phyloP scores from a whole-genome alignment of 225 moss, liverwort and hornwort genomes.

The Polytrichum formosum region DNA sequence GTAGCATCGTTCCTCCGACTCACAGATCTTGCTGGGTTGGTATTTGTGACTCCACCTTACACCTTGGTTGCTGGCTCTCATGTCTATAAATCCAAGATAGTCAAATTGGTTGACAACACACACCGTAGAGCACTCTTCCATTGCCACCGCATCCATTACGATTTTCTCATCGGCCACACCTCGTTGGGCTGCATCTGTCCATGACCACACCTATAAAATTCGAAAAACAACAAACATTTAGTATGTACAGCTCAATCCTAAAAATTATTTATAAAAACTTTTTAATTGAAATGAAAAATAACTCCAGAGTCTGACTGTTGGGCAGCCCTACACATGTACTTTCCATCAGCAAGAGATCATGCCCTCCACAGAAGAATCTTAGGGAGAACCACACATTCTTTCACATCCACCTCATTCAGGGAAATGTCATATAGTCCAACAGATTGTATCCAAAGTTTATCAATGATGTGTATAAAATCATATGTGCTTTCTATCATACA shows the following conservation, averaged over 20 bases:
- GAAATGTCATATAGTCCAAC: too few relatives aligned
- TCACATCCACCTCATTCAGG: too few relatives aligned
- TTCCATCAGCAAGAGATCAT: too few relatives aligned
- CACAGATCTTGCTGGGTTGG: constrained; percentile 52
- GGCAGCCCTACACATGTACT: too few relatives aligned
- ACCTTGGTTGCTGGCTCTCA: constrained; percentile 46
- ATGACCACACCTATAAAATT: constrained; percentile 54
- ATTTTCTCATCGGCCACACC: constrained; percentile 52
- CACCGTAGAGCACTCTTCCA: constrained; percentile 68
- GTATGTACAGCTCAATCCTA: neutral
- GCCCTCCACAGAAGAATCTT: too few relatives aligned
- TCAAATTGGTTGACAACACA: constrained; percentile 71
- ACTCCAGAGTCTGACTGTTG: neutral
- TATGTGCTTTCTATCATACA: too few relatives aligned
- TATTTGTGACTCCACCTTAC: constrained; percentile 60
- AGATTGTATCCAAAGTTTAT: too few relatives aligned
- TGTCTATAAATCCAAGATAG: constrained; percentile 63
- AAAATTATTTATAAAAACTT: neutral
- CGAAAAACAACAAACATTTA: neutral
- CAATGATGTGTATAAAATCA: too few relatives aligned
- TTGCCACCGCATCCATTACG: constrained; percentile 60
- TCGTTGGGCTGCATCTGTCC: constrained; percentile 51
- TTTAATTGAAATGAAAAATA: neutral
- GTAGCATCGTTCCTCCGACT: constrained; percentile 68
- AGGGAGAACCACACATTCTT: too few relatives aligned